These are phyloP conservation scores for Candida anglica DNA, from an alignment of 805 yeast genomes.

Conservation along the genomic window DNA sequence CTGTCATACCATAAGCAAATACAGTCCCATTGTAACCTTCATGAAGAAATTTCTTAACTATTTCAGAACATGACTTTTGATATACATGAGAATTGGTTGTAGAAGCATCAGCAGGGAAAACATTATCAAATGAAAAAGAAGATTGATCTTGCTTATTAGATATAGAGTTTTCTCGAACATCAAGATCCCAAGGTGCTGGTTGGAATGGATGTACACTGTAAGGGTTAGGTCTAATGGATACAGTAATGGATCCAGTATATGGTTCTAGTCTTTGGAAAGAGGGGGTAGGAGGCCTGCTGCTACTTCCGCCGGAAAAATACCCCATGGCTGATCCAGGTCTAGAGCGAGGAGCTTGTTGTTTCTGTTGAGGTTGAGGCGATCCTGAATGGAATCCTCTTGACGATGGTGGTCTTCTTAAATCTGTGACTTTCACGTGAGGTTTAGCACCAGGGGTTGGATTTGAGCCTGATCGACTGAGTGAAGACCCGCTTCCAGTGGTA, in stretches of 20 bases:
- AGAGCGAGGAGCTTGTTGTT: slow-evolving; percentile 12
- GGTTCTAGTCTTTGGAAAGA: slow-evolving; percentile 28
- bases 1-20: slow-evolving; percentile 94
- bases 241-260: slow-evolving; percentile 71
- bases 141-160: slow-evolving; percentile 54
- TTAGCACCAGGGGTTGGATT: neutral
- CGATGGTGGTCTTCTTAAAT: slow-evolving; percentile 26
- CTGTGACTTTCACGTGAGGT: slow-evolving; percentile 11
- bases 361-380: slow-evolving; percentile 21
- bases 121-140: slow-evolving; percentile 69
- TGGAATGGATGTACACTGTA: slow-evolving; percentile 29
- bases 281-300: slow-evolving; percentile 37
- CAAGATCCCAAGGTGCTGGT: slow-evolving; percentile 43
- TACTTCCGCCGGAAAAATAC: slow-evolving; percentile 8
- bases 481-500: slow-evolving; percentile 7
- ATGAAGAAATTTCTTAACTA: slow-evolving; percentile 48
- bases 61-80: slow-evolving; percentile 45
- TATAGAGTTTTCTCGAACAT: slow-evolving; percentile 35
- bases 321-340: slow-evolving; percentile 36
- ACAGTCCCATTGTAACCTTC: slow-evolving; percentile 85
- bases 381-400: slow-evolving; percentile 25
- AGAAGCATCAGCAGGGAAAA: slow-evolving; percentile 51
- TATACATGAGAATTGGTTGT: slow-evolving; percentile 60
- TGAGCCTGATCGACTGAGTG: slow-evolving; percentile 3
- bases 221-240: slow-evolving; percentile 77